Conservation (phyloP, 2,329 filamentous ascomycete species). For the Pyrenophora seminiperda region DNA sequence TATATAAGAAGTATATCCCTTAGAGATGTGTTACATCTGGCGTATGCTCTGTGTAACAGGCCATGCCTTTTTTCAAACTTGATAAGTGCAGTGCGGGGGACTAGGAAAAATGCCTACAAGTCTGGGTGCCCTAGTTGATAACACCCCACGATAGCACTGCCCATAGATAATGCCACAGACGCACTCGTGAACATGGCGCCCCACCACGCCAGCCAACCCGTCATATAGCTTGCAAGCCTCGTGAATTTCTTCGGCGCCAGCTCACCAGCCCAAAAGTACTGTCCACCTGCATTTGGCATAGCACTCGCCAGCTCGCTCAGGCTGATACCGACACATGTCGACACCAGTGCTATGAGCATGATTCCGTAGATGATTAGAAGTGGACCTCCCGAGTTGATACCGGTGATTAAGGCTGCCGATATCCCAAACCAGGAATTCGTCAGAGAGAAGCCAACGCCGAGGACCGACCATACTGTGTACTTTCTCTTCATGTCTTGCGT, state of each 20-base stretch:
- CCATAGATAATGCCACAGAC: constrained; percentile 57
- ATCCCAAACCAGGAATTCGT: constrained; percentile 61
- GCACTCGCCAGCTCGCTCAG: constrained; percentile 56
- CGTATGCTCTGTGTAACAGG: too few species aligned
- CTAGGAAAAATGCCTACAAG: constrained; percentile 50
- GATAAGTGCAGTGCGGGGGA: neutral
- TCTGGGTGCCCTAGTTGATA: constrained; percentile 59
- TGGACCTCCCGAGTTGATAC: constrained; percentile 58
- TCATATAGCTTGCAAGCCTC: constrained; percentile 54
- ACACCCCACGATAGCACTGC: constrained; percentile 57
- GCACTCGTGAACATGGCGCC: constrained; percentile 61
- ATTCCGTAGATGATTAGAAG: constrained; percentile 58
- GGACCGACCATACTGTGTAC: constrained; percentile 55
- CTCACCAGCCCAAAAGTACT: constrained; percentile 59
- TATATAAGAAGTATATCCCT: neutral
- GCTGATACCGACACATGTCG: constrained; percentile 53
- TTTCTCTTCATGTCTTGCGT: constrained; percentile 55
- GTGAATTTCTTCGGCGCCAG: constrained; percentile 54
- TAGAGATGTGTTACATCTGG: too few species aligned
- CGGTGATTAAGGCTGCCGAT: constrained; percentile 55
- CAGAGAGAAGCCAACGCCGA: constrained; percentile 58
- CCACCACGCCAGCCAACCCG: constrained; percentile 60
- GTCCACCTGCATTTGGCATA: constrained; percentile 58
- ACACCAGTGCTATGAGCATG: constrained; percentile 54
- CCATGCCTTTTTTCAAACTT: neutral